Percentiles rank a stretch among this genome's conserved stretches.
These are phyloP conservation scores for Rhizophora mangle DNA, from an alignment of 345 rosid species.

Conservation along the genomic window DNA sequence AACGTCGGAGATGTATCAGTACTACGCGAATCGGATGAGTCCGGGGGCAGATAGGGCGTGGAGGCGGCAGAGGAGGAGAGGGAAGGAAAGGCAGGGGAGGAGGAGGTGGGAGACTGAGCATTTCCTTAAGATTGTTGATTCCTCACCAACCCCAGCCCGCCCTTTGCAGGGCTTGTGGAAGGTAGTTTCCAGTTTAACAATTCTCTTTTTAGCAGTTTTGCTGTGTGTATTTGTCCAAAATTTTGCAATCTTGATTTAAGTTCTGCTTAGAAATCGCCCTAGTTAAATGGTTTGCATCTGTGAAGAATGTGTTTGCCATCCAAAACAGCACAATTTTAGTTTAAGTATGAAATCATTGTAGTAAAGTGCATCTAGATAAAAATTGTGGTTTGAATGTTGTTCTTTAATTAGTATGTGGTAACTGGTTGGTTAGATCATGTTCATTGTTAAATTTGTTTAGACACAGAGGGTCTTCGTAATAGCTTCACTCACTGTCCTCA, in stretches of 20 bases:
- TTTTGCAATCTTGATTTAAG: not conserved
- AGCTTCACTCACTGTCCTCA: not conserved
- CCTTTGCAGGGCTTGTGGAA: constrained; percentile 94
- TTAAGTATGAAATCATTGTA: not conserved
- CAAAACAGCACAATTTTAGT: not conserved
- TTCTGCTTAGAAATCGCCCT: not conserved
- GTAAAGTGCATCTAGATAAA: not conserved
- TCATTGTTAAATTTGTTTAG: too few species aligned
- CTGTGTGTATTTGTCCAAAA: not conserved
- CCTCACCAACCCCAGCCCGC: constrained; percentile 54
- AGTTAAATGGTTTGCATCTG: not conserved
- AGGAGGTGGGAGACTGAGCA: constrained; percentile 79
- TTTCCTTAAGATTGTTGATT: constrained; percentile 69
- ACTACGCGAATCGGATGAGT: constrained; percentile 71
- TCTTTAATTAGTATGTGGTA: constrained; percentile 2
- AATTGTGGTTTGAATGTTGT: not conserved
- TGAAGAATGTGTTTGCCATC: not conserved
- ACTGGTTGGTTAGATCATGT: not conserved
- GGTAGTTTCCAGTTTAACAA: constrained; percentile 31
- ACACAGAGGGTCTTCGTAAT: too few species aligned
- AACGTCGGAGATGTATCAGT: constrained; percentile 65
- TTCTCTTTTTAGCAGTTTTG: not conserved
- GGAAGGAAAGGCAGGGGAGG: constrained; percentile 65
- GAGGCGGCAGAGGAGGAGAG: constrained; percentile 80
- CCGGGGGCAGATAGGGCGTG: constrained; percentile 50